phyloP scores from a whole-genome alignment of 768 basidiomycete genomes.

The Auricularia auricula-judae region DNA sequence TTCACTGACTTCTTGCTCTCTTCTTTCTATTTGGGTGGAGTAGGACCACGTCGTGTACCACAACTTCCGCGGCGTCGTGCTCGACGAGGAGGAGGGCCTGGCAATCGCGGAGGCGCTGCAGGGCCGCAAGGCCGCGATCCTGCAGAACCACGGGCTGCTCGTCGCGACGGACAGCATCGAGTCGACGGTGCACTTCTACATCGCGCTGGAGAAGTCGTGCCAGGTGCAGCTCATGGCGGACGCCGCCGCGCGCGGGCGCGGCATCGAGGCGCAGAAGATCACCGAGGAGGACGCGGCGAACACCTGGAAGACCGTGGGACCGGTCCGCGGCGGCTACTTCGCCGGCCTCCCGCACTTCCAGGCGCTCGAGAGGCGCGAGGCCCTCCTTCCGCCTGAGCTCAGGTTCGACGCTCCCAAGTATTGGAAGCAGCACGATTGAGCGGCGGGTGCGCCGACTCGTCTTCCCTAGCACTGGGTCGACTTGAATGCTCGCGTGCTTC shows the following conservation, averaged over 20 bases:
- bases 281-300: conserved; percentile 14
- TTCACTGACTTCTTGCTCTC: too few relatives aligned
- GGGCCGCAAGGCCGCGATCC: conserved; percentile 28
- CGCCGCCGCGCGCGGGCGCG: conserved; percentile 14
- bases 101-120: conserved; percentile 34
- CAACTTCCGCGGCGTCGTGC: conserved; percentile 38
- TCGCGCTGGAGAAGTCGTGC: conserved; percentile 12
- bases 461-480: too few relatives aligned
- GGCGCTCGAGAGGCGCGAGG: conserved; percentile 25
- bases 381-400: not conserved
- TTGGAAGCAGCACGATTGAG: not conserved
- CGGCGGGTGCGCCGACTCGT: too few relatives aligned
- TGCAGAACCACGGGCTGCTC: conserved; percentile 26
- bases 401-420: not conserved
- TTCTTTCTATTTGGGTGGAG: not conserved
- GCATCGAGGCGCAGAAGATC: conserved; percentile 14
- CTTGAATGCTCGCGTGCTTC: too few relatives aligned
- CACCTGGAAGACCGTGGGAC: conserved; percentile 11
- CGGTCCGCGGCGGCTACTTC: conserved; percentile 25
- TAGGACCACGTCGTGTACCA: conserved; percentile 32
- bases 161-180: conserved; percentile 19
- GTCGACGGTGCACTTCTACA: conserved; percentile 3
- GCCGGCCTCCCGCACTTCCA: conserved; percentile 27
- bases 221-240: conserved; percentile 12
- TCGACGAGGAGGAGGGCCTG: conserved; percentile 32